These are phyloP conservation scores for Solanum aculeatissimum DNA, from an alignment of 305 asterid species.

Conservation along the genomic window DNA sequence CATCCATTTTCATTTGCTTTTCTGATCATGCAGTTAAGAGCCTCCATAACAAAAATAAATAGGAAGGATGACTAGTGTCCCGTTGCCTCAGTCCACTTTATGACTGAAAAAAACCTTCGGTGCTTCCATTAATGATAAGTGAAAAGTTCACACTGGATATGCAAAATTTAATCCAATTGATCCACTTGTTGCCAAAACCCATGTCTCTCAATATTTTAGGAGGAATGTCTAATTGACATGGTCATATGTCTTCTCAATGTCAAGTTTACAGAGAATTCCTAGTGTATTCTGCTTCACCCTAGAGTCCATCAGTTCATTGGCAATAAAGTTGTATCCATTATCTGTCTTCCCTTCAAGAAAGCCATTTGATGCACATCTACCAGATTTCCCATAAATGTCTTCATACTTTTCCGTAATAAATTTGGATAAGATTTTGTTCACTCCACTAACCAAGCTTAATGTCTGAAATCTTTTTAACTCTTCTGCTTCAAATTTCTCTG, in stretches of 20 bases:
- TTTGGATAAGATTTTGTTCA: neutral
- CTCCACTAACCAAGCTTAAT: neutral
- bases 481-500: neutral
- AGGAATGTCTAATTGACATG: neutral
- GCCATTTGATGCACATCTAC: neutral
- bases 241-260: neutral
- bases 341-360: too few relatives aligned
- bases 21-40: neutral
- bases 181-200: neutral
- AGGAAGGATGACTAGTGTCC: too few relatives aligned
- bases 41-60: neutral
- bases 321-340: neutral
- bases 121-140: neutral
- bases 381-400: neutral
- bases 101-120: neutral
- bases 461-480: neutral
- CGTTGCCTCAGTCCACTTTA: too few relatives aligned
- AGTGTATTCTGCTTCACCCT: neutral
- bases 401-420: neutral
- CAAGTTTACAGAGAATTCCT: neutral
- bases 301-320: neutral
- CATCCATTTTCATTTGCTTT: neutral
- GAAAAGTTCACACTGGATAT: neutral
- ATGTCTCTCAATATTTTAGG: neutral
- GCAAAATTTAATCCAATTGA: neutral